A percentile compares a stretch with the other conserved stretches of the same genome.
Evolutionary conservation across 176 grass and related monocot species (phyloP).

Genomic region (Eremochloa ophiuroides): DNA sequence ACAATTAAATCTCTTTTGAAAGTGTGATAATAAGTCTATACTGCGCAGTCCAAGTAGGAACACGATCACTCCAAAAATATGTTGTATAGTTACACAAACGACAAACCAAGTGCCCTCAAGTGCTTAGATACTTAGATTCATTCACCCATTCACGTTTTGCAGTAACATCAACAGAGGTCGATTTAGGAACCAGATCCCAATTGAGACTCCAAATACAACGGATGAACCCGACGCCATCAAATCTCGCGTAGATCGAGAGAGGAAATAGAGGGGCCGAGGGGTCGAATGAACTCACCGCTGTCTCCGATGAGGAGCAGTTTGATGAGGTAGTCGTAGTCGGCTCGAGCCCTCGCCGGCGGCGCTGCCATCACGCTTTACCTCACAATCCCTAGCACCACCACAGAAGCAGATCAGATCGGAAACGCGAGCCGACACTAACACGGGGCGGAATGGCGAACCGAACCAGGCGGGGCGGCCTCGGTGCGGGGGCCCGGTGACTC

Average conservation of each 20-base stretch:
- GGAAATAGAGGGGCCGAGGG: background rate
- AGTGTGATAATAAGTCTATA: background rate
- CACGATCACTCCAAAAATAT: background rate
- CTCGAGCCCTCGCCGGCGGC: conserved; percentile 53
- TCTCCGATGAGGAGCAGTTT: conserved; percentile 62
- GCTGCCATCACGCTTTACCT: conserved; percentile 42
- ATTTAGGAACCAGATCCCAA: conserved; percentile 24
- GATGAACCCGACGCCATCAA: background rate
- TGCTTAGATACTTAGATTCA: background rate
- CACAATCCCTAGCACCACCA: conserved; percentile 16
- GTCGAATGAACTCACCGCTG: conserved; percentile 39
- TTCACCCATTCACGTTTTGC: background rate
- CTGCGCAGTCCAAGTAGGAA: background rate
- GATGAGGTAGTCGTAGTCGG: conserved; percentile 62
- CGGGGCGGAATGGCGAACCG: background rate
- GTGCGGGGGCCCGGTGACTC: background rate
- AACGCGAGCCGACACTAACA: background rate
- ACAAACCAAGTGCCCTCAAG: background rate
- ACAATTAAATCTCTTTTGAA: background rate
- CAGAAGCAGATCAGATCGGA: conserved; percentile 25
- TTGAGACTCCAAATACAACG: background rate
- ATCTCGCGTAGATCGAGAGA: conserved; percentile 27
- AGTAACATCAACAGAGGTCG: background rate
- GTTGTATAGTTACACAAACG: background rate
- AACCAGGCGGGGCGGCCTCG: background rate